Conservation (phyloP, 208 protist species). For the Leishmania mexicana region DNA sequence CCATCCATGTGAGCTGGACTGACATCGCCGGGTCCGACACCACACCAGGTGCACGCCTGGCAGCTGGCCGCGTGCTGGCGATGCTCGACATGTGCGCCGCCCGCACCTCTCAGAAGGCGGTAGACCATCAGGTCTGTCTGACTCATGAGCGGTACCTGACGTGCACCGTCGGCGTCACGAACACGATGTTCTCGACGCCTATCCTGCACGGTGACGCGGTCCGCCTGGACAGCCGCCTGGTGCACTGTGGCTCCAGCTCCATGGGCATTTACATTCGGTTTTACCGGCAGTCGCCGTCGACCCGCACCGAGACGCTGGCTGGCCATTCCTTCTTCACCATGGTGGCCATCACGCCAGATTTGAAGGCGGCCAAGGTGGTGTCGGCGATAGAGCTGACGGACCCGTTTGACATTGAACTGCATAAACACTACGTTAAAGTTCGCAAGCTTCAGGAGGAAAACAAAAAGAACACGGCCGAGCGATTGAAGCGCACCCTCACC, state of each 20-base stretch:
- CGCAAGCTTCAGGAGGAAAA: slow-evolving; percentile 49
- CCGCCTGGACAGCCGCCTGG: slow-evolving; percentile 69
- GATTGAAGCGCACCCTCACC: slow-evolving; percentile 33
- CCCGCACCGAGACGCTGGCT: slow-evolving; percentile 54
- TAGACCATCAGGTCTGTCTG: slow-evolving; percentile 21
- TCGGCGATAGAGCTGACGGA: slow-evolving; percentile 80
- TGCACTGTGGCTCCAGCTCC: slow-evolving; percentile 83
- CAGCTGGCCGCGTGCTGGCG: slow-evolving; percentile 78
- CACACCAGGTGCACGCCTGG: slow-evolving; percentile 47
- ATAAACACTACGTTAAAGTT: slow-evolving; percentile 65
- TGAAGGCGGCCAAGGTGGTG: slow-evolving; percentile 80
- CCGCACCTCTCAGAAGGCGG: slow-evolving; percentile 50
- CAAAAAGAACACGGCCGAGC: slow-evolving; percentile 17
- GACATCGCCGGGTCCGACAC: slow-evolving; percentile 76
- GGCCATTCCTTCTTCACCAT: slow-evolving; percentile 91
- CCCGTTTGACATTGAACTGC: slow-evolving; percentile 58
- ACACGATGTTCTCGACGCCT: slow-evolving; percentile 78
- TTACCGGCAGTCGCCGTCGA: slow-evolving; percentile 68
- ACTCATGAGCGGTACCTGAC: slow-evolving; percentile 40
- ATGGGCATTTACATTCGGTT: slow-evolving; percentile 86
- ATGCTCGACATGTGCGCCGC: slow-evolving; percentile 91
- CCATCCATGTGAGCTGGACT: slow-evolving; percentile 67
- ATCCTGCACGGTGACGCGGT: slow-evolving; percentile 88
- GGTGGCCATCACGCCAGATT: slow-evolving; percentile 79
- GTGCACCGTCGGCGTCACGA: slow-evolving; percentile 85